Percentiles rank a stretch among this genome's conserved stretches.
phyloP scores from a whole-genome alignment of 2,329 filamentous ascomycete species.

The Sordariomycetes sp. region DNA sequence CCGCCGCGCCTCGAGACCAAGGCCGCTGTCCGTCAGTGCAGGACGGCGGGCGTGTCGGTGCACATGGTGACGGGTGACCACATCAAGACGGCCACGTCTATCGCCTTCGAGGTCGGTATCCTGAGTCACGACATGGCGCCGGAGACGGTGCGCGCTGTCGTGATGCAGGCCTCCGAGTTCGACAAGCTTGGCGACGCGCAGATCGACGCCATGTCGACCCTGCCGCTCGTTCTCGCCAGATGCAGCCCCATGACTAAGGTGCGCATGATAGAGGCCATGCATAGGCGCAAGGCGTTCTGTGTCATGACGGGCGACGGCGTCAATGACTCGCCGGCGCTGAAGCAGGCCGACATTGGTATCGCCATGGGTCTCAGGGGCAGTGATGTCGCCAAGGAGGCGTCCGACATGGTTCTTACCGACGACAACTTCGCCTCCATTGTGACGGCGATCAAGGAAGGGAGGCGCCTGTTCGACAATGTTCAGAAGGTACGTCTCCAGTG shows the following conservation, averaged over 20 bases:
- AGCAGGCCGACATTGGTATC: slow-evolving; percentile 64
- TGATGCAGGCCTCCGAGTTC: slow-evolving; percentile 54
- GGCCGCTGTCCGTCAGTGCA: slow-evolving; percentile 47
- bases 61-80: slow-evolving; percentile 64
- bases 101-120: slow-evolving; percentile 56
- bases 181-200: slow-evolving; percentile 50
- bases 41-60: slow-evolving; percentile 50
- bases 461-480: slow-evolving; percentile 62
- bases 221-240: slow-evolving; percentile 59
- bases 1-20: slow-evolving; percentile 59
- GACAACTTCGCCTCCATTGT: slow-evolving; percentile 80
- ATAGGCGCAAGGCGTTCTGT: slow-evolving; percentile 55
- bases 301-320: slow-evolving; percentile 70
- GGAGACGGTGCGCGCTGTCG: slow-evolving; percentile 24
- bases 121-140: slow-evolving; percentile 26
- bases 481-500: slow-evolving; percentile 44
- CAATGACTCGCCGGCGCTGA: slow-evolving; percentile 64
- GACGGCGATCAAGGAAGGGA: slow-evolving; percentile 60
- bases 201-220: slow-evolving; percentile 47
- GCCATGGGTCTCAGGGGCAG: slow-evolving; percentile 63
- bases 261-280: slow-evolving; percentile 66
- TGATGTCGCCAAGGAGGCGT: slow-evolving; percentile 69
- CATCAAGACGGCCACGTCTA: slow-evolving; percentile 55
- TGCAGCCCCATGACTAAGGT: slow-evolving; percentile 64
- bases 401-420: slow-evolving; percentile 80